Conservation (phyloP, 179 eudicot species). For the Heliamphora pulchella region DNA sequence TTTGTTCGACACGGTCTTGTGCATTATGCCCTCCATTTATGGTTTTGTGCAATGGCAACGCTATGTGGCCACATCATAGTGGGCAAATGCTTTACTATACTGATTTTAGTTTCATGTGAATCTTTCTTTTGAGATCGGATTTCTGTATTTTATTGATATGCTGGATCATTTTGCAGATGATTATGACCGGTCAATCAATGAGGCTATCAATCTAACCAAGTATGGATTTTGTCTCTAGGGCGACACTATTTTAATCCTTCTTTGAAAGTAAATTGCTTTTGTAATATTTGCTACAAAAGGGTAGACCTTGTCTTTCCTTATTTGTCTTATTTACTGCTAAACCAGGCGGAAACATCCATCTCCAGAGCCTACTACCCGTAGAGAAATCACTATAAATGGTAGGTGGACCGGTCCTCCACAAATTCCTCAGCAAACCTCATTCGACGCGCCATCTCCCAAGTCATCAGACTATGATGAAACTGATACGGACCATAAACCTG, state of each 20-base stretch:
- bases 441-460: slow-evolving; percentile 48
- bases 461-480: slow-evolving; percentile 52
- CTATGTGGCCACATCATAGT: neutral
- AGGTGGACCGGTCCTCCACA: slow-evolving; percentile 47
- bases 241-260: slow-evolving; percentile 4
- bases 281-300: neutral
- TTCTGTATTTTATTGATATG: slow-evolving; percentile 12
- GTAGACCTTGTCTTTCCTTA: slow-evolving; percentile 8
- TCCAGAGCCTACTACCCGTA: slow-evolving; percentile 48
- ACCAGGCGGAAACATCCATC: slow-evolving; percentile 57
- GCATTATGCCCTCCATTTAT: neutral
- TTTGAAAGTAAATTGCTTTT: slow-evolving; percentile 2
- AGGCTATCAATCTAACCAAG: slow-evolving; percentile 91
- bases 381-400: slow-evolving; percentile 57
- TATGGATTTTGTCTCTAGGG: slow-evolving; percentile 28
- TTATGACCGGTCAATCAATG: slow-evolving; percentile 34
- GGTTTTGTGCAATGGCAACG: neutral
- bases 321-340: slow-evolving; percentile 1
- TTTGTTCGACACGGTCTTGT: slow-evolving; percentile 9
- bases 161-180: slow-evolving; percentile 23
- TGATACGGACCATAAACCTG: slow-evolving; percentile 44
- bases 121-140: neutral
- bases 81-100: neutral
- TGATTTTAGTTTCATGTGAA: neutral
- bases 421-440: slow-evolving; percentile 35